Evolutionary conservation across 257 asterid genomes (phyloP), one percentile per base, ranked within the genome.

Genomic region (Primulina eburnea): DNA sequence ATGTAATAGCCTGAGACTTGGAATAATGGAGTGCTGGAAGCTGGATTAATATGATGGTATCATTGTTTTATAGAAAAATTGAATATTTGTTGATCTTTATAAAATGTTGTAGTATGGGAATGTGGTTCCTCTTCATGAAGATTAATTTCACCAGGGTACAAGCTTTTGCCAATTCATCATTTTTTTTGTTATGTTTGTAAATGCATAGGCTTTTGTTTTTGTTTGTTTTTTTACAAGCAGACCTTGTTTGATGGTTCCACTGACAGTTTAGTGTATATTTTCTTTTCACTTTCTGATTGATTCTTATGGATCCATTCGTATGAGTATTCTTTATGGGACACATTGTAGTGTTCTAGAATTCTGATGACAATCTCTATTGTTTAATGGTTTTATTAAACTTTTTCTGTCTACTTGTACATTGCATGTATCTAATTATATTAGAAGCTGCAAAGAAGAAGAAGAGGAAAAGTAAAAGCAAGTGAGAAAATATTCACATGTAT

Each of bases 391-490:
- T 60, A 38, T 7, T 62, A 20, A 67, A 21, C 40, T 47, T 59
- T 64, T 60, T 79, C 20, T 69, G 26, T 24, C 56, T 72, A 76
- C 70, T 60, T 56, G 16, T 64, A 16, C 30, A 57, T 60, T 82
- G 40, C 26, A 40, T 69, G 71, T 73, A 38, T 64, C 73, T 76
- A 67, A 62, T 76, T 68, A 68, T 75, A 77, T 11, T 85, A 87
- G 97, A 91, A 83, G 88, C 90, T 76, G 88, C 90, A 64, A 91
- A 89, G 88, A 91, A 86, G 92, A 93, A 93, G 82, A 94, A 94
- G 89, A 91, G 88, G 88, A 92, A 93, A 77, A 93, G 76, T 77
- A 89, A 86, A 90, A 87, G 83, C 96, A 88, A 91, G 99, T 94
- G 83, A 86, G 99, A 50, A 20, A 24, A 24, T 56, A 35, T 34